Evolutionary conservation across 495 filamentous ascomycete species (phyloP).

Genomic region (Bryoglossum gracile): DNA sequence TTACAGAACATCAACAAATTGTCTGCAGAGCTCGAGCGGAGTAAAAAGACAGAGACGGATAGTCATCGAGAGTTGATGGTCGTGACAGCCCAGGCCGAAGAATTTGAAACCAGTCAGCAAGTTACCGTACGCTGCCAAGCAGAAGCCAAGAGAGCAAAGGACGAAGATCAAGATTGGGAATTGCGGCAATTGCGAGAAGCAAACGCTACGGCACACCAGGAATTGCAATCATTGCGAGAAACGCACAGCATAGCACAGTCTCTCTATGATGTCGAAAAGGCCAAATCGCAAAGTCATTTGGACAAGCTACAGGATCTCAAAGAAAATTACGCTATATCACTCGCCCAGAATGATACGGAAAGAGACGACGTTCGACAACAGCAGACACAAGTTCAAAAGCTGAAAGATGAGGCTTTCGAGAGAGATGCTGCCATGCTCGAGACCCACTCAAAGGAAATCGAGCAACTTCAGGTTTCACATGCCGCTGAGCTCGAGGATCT

Average conservation of each 20-base stretch:
- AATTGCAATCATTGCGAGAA: too few relatives aligned
- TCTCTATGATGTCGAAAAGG: not conserved
- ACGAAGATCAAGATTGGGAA: not conserved
- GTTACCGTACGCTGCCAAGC: too few relatives aligned
- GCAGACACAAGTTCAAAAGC: not conserved
- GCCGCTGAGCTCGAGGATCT: not conserved
- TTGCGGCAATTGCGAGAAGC: not conserved
- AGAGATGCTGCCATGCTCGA: too few relatives aligned
- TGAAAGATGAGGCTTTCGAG: too few relatives aligned
- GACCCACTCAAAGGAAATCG: too few relatives aligned
- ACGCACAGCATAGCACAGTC: not conserved
- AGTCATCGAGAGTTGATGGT: not conserved
- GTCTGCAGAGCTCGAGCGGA: not conserved
- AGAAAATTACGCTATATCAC: not conserved
- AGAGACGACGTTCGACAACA: not conserved
- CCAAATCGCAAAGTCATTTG: not conserved
- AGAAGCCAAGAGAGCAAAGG: too few relatives aligned
- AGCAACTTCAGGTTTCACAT: too few relatives aligned
- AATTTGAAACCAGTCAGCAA: not conserved
- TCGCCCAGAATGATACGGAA: not conserved
- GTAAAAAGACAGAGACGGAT: not conserved
- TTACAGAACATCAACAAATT: not conserved
- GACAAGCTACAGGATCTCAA: not conserved
- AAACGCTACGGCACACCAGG: not conserved
- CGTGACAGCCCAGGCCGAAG: not conserved